phyloP scores from a whole-genome alignment of 1,284 basidiomycete genomes.

The Cryptococcus hybrid region DNA sequence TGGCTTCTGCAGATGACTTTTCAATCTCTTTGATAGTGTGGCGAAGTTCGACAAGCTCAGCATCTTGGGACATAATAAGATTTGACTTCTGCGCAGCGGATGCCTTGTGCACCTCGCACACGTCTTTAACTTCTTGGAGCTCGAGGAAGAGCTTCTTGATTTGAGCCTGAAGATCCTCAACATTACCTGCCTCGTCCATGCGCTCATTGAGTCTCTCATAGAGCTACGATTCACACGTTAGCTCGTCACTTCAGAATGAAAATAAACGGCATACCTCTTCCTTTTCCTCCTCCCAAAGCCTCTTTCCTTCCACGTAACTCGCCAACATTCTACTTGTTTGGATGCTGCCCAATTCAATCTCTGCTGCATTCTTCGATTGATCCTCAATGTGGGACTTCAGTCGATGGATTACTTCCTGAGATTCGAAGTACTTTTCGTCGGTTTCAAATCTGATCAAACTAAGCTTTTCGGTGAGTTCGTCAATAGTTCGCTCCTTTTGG shows the following conservation, averaged over 20 bases:
- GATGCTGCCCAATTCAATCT: constrained; percentile 13
- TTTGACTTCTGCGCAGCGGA: background rate
- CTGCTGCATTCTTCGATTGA: constrained; percentile 8
- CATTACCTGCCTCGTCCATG: background rate
- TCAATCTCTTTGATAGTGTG: constrained; percentile 13
- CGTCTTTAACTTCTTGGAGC: too few species aligned
- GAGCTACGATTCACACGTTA: constrained; percentile 1
- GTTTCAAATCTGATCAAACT: constrained; percentile 18
- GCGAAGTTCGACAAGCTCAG: constrained; percentile 14
- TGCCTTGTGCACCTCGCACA: too few species aligned
- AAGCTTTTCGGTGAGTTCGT: constrained; percentile 18
- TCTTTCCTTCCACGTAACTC: constrained; percentile 15
- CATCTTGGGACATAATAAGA: constrained; percentile 11
- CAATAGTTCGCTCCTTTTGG: constrained; percentile 11
- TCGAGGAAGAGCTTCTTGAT: background rate
- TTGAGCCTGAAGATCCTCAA: background rate
- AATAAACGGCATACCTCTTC: constrained; percentile 12
- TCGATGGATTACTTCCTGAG: constrained; percentile 10
- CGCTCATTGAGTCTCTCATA: constrained; percentile 6
- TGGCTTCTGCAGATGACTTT: constrained; percentile 8
- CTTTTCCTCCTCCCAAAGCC: constrained; percentile 15
- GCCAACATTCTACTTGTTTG: constrained; percentile 12
- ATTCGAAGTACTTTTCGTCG: constrained; percentile 19
- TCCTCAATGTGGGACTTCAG: constrained; percentile 16
- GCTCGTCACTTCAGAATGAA: background rate